Evolutionary conservation across 805 yeast genomes (phyloP), one percentile per base, ranked within the genome.

Genomic region (Ogataea ganodermae): DNA sequence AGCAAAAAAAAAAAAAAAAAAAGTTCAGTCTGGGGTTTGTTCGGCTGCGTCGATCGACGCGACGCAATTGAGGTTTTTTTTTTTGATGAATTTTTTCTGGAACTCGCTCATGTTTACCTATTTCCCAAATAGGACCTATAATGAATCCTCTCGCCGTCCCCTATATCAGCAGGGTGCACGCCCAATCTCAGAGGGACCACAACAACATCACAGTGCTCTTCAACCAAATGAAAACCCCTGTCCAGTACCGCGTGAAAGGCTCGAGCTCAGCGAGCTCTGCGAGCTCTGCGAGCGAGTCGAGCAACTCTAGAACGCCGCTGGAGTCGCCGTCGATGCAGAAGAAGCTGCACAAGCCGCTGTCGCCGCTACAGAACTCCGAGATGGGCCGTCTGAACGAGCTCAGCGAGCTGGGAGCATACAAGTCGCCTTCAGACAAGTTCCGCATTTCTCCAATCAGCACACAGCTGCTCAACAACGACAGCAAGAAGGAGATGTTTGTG

Each of bases 391-490:
- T 16, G 16, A 17, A 3, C 28, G 13, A 13, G n/a, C 44, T 35
- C 35, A 17, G 31, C 16, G n/a, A n/a, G 1, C 35, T 49, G 23
- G n/a, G n/a, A n/a, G n/a, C n/a, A n/a, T 49, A 49, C 41, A 50
- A 42, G 24, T 54, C 58, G 14, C 57, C 60, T 3, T 48, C 54
- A 5, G 60, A 56, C 36, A 51, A 49, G 28, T 32, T 35, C 21
- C 30, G 42, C n/a, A 31, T 53, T 6, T 53, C 56, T 2, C 59
- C 59, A 2, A 51, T 56, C 30, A 56, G 58, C 40, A 38, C 45
- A 18, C 54, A 52, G 22, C 49, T 54, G 32, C 37, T 46, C 39
- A 31, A 44, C 35, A 27, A 41, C 42, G 43, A 47, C 35, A 41
- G 20, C 18, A 50, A 45, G 28, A 52, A 45, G 24, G 33, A 40